phyloP scores from a whole-genome alignment of 805 yeast species.

The Wickerhamomyces sydowiorum region DNA sequence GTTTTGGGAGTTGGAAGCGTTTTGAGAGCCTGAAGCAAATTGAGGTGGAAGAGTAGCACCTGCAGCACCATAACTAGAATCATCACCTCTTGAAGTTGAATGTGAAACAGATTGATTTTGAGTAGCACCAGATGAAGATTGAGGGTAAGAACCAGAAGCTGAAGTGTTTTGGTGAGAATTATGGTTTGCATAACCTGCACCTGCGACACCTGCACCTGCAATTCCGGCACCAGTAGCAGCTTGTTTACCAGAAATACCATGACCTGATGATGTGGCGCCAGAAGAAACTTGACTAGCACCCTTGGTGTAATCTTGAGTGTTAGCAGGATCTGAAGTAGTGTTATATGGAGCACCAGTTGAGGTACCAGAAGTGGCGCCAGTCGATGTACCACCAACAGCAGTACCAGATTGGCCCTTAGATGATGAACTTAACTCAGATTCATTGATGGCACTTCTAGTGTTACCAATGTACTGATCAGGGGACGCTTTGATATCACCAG shows the following conservation, averaged over 20 bases:
- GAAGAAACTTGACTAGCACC: neutral
- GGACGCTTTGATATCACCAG: conserved; percentile 1
- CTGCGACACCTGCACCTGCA: neutral
- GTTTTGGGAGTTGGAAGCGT: neutral
- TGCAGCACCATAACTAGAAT: too few relatives aligned
- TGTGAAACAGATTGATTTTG: neutral
- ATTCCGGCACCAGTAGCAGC: neutral
- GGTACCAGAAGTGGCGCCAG: neutral
- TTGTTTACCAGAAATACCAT: neutral
- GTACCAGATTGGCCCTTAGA: neutral
- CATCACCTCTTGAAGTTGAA: too few relatives aligned
- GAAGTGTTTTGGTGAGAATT: neutral
- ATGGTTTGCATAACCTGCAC: neutral
- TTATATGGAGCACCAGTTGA: neutral
- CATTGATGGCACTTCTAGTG: conserved; percentile 4
- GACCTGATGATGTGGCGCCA: neutral
- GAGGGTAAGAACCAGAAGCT: neutral
- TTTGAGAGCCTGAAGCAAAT: too few relatives aligned
- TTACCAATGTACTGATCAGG: conserved; percentile 5
- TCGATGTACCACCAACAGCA: neutral
- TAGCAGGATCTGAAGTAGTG: neutral
- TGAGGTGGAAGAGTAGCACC: neutral
- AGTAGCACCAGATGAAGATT: neutral
- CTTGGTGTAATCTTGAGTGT: neutral
- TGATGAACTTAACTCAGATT: neutral